Evolutionary conservation across 345 rosid species (phyloP), one percentile per base, ranked within the genome.

Genomic region (Rhodamnia argentea): DNA sequence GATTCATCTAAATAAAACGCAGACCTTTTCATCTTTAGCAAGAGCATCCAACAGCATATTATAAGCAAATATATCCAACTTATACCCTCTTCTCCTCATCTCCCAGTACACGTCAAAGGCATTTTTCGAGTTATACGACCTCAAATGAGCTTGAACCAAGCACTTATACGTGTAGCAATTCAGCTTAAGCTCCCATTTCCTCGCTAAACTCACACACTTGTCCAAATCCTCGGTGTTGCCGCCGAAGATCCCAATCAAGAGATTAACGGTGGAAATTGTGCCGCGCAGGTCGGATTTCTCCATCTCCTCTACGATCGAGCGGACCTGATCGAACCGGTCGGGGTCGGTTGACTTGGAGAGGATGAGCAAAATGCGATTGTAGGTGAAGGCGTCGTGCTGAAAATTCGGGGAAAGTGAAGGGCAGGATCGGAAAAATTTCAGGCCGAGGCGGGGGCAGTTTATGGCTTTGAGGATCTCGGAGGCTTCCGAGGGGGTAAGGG

Each of bases 31-130:
- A 89, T 96, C 94, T 89, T 95, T 94, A 37, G 93, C 98, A 84
- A 96, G 93, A 88, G 96, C 95, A 91, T 97, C 94, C 92, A 97
- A 87, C 87, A 97, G 88, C 99, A 97, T 97, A 85, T 97, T 97
- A 87, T 93, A 97, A 78, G 92, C 96, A 60, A 97, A 95, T 54
- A 95, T 87, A 60, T 97, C 99, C 83, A 97, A 90, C 83, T 90
- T 91, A 86, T 93, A 92, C 7, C 96, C 94, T 89, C 90, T 94
- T 91, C 90, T 91, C 88, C 90, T 93, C 93, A 97, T 93, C 90
- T 94, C 96, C 82, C 85, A 37, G 85, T 96, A 97, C 87, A 92
- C 93, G 87, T 84, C 87, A 57, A 92, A 90, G 18, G 96, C 96
- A 89, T 91, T 92, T 14, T 84, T 86, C 82, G 90, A 86, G 75